Evolutionary conservation across 768 basidiomycete species (phyloP).

Genomic region (Phylloporus sp.): DNA sequence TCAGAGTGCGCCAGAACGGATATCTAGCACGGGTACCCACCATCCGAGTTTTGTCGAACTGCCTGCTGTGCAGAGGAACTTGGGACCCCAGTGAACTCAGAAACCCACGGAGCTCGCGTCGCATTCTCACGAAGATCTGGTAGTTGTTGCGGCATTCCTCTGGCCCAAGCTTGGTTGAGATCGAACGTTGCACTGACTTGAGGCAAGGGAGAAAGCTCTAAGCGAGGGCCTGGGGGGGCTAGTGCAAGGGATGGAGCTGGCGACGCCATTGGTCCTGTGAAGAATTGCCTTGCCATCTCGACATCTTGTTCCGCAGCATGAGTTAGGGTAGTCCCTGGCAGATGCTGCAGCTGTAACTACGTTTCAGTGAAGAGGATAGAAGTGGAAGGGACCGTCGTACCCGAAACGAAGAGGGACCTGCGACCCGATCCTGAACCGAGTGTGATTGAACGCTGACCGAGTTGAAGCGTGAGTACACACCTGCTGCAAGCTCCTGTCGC

Average conservation of each 20-base stretch:
- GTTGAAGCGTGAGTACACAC: conserved; percentile 38
- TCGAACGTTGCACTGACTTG: conserved; percentile 31
- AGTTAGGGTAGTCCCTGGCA: conserved; percentile 52
- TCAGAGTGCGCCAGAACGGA: conserved; percentile 3
- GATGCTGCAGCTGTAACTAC: conserved; percentile 59
- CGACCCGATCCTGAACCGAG: conserved; percentile 58
- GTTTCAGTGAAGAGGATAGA: not conserved
- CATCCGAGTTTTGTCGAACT: conserved; percentile 23
- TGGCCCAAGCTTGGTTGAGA: conserved; percentile 49
- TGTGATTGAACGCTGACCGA: not conserved
- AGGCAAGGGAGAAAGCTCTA: conserved; percentile 25
- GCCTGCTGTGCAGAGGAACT: conserved; percentile 32
- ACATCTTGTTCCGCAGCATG: conserved; percentile 61
- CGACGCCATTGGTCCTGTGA: conserved; percentile 42
- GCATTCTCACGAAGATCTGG: conserved; percentile 32
- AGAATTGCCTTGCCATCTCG: conserved; percentile 76
- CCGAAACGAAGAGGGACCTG: conserved; percentile 66
- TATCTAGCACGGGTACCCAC: conserved; percentile 5
- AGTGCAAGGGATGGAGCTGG: conserved; percentile 33
- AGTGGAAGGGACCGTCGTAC: conserved; percentile 35
- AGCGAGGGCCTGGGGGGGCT: conserved; percentile 29
- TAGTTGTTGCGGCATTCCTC: conserved; percentile 44
- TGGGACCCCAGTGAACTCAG: conserved; percentile 45
- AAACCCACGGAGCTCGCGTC: conserved; percentile 44
- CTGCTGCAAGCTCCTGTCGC: conserved; percentile 83